A percentile compares a stretch with the other conserved stretches of the same genome.
Evolutionary conservation across 495 filamentous ascomycete species (phyloP).

Genomic region (Hypoxylon lenormandii): DNA sequence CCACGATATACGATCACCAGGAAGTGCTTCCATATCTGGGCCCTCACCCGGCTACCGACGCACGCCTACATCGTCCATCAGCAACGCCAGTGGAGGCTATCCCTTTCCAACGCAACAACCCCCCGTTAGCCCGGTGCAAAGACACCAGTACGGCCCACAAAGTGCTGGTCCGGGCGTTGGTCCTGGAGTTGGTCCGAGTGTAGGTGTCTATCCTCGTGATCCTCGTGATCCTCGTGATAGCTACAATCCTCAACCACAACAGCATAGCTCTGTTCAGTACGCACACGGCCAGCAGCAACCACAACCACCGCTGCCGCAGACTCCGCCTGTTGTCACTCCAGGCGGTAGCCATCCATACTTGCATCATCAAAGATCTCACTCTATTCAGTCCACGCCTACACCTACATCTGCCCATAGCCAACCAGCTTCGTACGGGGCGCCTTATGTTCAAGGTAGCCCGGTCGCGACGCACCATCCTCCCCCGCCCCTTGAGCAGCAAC

Average conservation of each 20-base stretch:
- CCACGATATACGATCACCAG: slow-evolving; percentile 66
- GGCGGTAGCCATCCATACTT: slow-evolving; percentile 59
- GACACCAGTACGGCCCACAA: slow-evolving; percentile 60
- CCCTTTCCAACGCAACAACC: slow-evolving; percentile 66
- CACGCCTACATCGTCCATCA: slow-evolving; percentile 59
- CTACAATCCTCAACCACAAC: slow-evolving; percentile 61
- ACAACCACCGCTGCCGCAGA: slow-evolving; percentile 60
- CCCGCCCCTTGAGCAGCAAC: slow-evolving; percentile 57
- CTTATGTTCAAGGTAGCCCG: slow-evolving; percentile 67
- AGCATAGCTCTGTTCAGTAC: slow-evolving; percentile 50
- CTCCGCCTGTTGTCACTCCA: slow-evolving; percentile 62
- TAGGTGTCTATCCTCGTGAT: slow-evolving; percentile 60
- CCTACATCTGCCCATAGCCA: slow-evolving; percentile 70
- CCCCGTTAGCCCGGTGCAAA: slow-evolving; percentile 64
- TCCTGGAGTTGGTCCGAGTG: slow-evolving; percentile 50
- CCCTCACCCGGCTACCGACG: slow-evolving; percentile 66
- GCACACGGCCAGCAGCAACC: slow-evolving; percentile 20
- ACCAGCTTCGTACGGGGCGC: slow-evolving; percentile 59
- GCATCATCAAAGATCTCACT: slow-evolving; percentile 61
- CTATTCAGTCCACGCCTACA: slow-evolving; percentile 66
- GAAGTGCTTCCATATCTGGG: slow-evolving; percentile 57
- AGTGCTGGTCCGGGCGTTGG: slow-evolving; percentile 41
- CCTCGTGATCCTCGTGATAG: slow-evolving; percentile 61
- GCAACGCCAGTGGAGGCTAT: slow-evolving; percentile 61
- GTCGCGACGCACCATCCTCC: slow-evolving; percentile 60